Conservation (phyloP, 371 early-diverging fungal genomes). For the Nematocida parisii region DNA sequence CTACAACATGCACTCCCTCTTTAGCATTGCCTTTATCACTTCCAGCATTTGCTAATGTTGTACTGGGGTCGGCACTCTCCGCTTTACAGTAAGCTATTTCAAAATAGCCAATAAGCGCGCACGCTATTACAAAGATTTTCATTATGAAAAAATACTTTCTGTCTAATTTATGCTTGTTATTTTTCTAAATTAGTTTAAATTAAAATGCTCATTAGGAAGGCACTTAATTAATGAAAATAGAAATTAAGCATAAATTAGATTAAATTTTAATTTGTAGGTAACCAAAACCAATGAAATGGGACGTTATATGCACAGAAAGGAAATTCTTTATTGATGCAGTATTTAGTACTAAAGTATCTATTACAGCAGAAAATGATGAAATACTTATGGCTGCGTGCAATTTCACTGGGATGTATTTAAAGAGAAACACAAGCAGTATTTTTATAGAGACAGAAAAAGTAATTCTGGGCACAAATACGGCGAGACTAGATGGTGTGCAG, state of each 20-base stretch:
- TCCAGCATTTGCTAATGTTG: not conserved
- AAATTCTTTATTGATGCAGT: conserved; percentile 22
- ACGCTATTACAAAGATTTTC: conserved; percentile 8
- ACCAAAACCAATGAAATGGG: conserved; percentile 32
- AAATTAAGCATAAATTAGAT: conserved; percentile 15
- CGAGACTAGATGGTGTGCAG: not conserved
- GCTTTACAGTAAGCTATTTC: not conserved
- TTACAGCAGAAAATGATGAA: conserved; percentile 3
- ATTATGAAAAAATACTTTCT: conserved; percentile 9
- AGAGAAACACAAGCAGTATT: not conserved
- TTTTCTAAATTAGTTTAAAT: not conserved
- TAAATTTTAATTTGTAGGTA: conserved; percentile 22
- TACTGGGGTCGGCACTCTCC: not conserved
- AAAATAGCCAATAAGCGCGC: not conserved
- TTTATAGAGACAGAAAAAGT: conserved; percentile 42
- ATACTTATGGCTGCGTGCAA: conserved; percentile 30
- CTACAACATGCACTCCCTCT: not conserved
- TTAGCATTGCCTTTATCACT: not conserved
- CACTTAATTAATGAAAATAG: not conserved
- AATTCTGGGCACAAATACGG: conserved; percentile 3
- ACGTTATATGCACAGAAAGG: conserved; percentile 3
- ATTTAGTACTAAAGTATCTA: conserved; percentile 5
- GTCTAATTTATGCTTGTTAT: conserved; percentile 9
- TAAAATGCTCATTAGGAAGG: not conserved
- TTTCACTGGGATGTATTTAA: conserved; percentile 22